Conservation (phyloP, 2,329 filamentous ascomycete genomes). For the Aspergillus fructus region DNA sequence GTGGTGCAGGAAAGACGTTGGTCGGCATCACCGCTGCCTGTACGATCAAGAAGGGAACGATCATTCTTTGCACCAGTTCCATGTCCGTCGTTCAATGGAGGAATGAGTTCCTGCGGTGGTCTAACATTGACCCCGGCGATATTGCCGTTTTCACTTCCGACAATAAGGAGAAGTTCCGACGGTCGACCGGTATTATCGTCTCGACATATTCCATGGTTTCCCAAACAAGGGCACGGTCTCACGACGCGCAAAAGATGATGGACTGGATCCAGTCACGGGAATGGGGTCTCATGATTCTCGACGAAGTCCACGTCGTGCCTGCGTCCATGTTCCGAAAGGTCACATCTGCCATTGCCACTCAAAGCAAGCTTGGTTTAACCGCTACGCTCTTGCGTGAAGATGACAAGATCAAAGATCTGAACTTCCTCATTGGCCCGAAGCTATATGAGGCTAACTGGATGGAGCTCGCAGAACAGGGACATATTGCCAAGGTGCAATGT, state of each 20-base stretch:
- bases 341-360: slow-evolving; percentile 87
- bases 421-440: slow-evolving; percentile 96
- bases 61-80: slow-evolving; percentile 92
- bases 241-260: slow-evolving; percentile 98
- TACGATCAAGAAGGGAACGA: slow-evolving; percentile 94
- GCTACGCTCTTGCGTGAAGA: slow-evolving; percentile 93
- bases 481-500: slow-evolving; percentile 96
- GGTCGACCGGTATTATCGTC: slow-evolving; percentile 93
- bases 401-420: slow-evolving; percentile 96
- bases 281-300: slow-evolving; percentile 96
- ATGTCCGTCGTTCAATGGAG: slow-evolving; percentile 99
- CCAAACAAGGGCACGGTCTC: slow-evolving; percentile 78
- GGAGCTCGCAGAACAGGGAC: slow-evolving; percentile 93
- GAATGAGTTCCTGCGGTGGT: slow-evolving; percentile 97
- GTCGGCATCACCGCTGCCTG: slow-evolving; percentile 98
- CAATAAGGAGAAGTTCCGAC: slow-evolving; percentile 79
- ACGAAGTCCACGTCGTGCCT: slow-evolving; percentile 97
- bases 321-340: slow-evolving; percentile 95
- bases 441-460: slow-evolving; percentile 99
- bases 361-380: slow-evolving; percentile 91
- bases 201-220: slow-evolving; percentile 99
- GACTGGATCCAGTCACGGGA: slow-evolving; percentile 83
- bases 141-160: slow-evolving; percentile 95
- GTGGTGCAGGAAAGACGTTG: slow-evolving; percentile 93
- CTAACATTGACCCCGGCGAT: slow-evolving; percentile 92